Conservation (phyloP, 495 filamentous ascomycete species). For the Elaphomyces granulatus region DNA sequence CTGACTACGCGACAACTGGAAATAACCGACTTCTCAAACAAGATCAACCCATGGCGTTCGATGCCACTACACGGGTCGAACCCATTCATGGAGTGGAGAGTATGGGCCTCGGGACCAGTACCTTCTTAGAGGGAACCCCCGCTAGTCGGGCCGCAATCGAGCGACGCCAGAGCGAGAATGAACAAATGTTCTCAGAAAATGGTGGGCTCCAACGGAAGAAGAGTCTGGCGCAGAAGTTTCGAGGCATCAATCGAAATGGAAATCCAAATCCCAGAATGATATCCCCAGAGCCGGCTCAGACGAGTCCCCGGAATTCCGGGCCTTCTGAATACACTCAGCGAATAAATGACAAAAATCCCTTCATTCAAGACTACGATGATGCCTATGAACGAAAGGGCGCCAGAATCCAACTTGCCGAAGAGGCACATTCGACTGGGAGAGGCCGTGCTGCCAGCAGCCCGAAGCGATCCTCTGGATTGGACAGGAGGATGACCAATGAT, state of each 20-base stretch:
- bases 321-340: constrained; percentile 20
- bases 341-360: constrained; percentile 57
- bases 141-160: constrained; percentile 74
- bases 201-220: constrained; percentile 79
- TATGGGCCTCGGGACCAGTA: constrained; percentile 80
- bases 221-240: constrained; percentile 76
- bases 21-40: constrained; percentile 19
- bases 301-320: constrained; percentile 17
- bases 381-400: constrained; percentile 57
- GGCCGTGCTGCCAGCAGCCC: constrained; percentile 49
- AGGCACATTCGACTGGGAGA: constrained; percentile 24
- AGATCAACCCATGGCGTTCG: constrained; percentile 36
- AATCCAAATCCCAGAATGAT: constrained; percentile 35
- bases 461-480: constrained; percentile 37
- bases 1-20: constrained; percentile 48
- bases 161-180: constrained; percentile 52
- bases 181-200: constrained; percentile 25
- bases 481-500: constrained; percentile 59
- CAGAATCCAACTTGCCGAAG: constrained; percentile 41
- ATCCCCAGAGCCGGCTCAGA: constrained; percentile 37
- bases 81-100: constrained; percentile 73
- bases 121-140: constrained; percentile 89
- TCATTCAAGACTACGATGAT: constrained; percentile 71
- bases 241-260: constrained; percentile 45
- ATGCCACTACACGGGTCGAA: constrained; percentile 44